Conservation (phyloP, 176 grass and related monocot species). For the Elymus sibiricus region DNA sequence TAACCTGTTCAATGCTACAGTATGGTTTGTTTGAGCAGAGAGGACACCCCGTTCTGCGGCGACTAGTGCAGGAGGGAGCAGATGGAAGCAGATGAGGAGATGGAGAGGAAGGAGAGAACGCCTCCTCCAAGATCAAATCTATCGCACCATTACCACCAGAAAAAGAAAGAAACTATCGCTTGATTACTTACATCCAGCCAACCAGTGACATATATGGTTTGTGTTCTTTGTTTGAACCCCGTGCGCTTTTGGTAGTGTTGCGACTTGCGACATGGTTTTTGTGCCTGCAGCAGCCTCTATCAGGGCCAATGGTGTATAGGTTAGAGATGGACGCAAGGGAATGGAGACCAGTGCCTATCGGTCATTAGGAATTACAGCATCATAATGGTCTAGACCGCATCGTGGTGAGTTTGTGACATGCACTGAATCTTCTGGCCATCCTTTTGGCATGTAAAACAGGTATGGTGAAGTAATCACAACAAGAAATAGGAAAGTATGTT, state of each 20-base stretch:
- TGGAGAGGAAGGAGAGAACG: too few relatives aligned
- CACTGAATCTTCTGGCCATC: too few relatives aligned
- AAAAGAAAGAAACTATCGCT: background rate
- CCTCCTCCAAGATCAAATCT: background rate
- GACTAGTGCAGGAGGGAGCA: constrained; percentile 64
- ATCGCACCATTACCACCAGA: constrained; percentile 25
- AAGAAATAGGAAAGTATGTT: too few relatives aligned
- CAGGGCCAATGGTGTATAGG: constrained; percentile 20
- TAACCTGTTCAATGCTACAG: background rate
- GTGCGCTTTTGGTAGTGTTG: constrained; percentile 9
- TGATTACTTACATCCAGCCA: background rate
- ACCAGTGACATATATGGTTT: constrained; percentile 38
- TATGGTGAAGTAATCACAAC: too few relatives aligned
- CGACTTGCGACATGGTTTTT: constrained; percentile 6
- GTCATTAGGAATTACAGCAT: too few relatives aligned
- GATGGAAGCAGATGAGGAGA: constrained; percentile 55
- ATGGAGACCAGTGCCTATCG: too few relatives aligned
- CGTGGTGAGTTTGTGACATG: too few relatives aligned
- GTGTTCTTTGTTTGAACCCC: constrained; percentile 45
- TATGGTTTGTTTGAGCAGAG: constrained; percentile 27
- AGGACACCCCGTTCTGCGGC: constrained; percentile 60
- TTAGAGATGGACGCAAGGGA: constrained; percentile 6
- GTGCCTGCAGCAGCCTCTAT: constrained; percentile 26
- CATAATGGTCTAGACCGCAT: too few relatives aligned
- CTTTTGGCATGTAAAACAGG: too few relatives aligned